Percentiles rank a stretch among this genome's conserved stretches.
phyloP scores from a whole-genome alignment of 2,329 filamentous ascomycete genomes.

The Fusarium coffeatum region DNA sequence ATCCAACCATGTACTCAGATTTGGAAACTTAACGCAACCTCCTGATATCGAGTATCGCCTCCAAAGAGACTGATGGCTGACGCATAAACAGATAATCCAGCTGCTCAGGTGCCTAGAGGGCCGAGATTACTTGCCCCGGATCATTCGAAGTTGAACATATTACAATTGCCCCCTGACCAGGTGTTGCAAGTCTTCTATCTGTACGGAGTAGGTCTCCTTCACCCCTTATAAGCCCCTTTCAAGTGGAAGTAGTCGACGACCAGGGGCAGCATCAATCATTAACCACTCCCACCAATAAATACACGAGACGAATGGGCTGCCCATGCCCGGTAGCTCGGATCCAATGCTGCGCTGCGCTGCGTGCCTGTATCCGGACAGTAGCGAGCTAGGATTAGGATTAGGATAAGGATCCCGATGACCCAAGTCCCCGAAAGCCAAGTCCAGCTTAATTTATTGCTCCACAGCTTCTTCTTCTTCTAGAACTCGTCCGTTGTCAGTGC shows the following conservation, averaged over 20 bases:
- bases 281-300: slow-evolving; percentile 37
- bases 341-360: slow-evolving; percentile 25
- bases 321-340: slow-evolving; percentile 41
- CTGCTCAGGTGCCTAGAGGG: slow-evolving; percentile 26
- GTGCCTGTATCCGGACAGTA: slow-evolving; percentile 11
- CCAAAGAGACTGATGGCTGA: slow-evolving; percentile 8
- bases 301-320: slow-evolving; percentile 28
- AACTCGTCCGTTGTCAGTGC: slow-evolving; percentile 34
- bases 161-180: slow-evolving; percentile 16
- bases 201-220: not conserved
- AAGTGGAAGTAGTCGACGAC: slow-evolving; percentile 11
- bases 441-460: slow-evolving; percentile 28
- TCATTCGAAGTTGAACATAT: slow-evolving; percentile 37
- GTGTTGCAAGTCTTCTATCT: slow-evolving; percentile 3
- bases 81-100: slow-evolving; percentile 7
- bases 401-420: slow-evolving; percentile 21
- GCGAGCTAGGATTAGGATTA: slow-evolving; percentile 26
- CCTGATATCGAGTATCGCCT: not conserved
- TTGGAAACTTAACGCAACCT: not conserved
- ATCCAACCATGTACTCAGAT: not conserved
- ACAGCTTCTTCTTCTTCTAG: slow-evolving; percentile 37
- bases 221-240: slow-evolving; percentile 32
- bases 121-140: slow-evolving; percentile 43
- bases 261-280: slow-evolving; percentile 31
- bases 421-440: slow-evolving; percentile 38